Conservation (phyloP, 225 moss, liverwort and hornwort species). For the Rhytidiadelphus loreus region DNA sequence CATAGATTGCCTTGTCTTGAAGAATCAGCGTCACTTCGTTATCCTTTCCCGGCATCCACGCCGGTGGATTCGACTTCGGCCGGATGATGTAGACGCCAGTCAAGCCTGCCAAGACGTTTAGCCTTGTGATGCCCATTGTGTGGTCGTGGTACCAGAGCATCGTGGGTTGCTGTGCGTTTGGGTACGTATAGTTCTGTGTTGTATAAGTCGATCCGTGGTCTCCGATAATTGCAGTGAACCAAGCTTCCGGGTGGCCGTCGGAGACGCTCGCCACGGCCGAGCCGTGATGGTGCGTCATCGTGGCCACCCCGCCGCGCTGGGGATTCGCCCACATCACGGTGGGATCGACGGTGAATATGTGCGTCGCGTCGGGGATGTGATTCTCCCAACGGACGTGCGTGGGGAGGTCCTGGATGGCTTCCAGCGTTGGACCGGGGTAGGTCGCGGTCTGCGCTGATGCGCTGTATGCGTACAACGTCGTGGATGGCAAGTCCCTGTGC, state of each 20-base stretch:
- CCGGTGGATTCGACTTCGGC: neutral
- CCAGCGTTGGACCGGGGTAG: conserved; percentile 30
- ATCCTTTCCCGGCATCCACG: conserved; percentile 2
- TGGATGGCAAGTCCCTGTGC: conserved; percentile 32
- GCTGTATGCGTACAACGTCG: conserved; percentile 32
- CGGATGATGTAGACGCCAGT: conserved; percentile 34
- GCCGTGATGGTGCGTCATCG: conserved; percentile 58
- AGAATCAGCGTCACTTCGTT: conserved; percentile 14
- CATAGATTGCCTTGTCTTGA: conserved; percentile 12
- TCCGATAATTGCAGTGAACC: conserved; percentile 43
- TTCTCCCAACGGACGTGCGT: conserved; percentile 30
- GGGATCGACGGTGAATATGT: conserved; percentile 33
- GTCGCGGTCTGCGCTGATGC: neutral
- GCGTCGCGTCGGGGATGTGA: conserved; percentile 6
- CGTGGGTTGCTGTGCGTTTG: conserved; percentile 25
- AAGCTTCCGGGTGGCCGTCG: conserved; percentile 67
- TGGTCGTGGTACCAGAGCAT: conserved; percentile 84
- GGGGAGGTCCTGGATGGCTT: neutral
- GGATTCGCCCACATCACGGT: conserved; percentile 60
- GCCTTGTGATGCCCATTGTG: conserved; percentile 40
- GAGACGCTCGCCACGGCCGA: conserved; percentile 4
- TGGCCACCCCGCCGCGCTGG: conserved; percentile 29
- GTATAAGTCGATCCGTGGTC: conserved; percentile 25
- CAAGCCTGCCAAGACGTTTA: conserved; percentile 49
- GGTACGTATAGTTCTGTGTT: conserved; percentile 46